A percentile compares a stretch with the other conserved stretches of the same genome.
phyloP scores from a whole-genome alignment of 352 stramenopile genomes.

The Stramenopiles sp. region DNA sequence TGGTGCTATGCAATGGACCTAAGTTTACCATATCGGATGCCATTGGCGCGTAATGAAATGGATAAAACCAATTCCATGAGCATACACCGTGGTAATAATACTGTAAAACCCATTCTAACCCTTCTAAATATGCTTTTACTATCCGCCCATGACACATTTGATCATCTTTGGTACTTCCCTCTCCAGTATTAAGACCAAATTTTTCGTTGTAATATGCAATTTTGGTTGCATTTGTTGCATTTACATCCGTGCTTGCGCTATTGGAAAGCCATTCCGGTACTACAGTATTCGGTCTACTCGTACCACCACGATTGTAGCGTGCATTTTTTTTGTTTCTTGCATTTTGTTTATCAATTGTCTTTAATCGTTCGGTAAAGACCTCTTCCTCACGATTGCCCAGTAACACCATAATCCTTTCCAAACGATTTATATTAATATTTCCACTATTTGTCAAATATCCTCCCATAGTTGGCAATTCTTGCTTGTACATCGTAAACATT shows the following conservation, averaged over 20 bases:
- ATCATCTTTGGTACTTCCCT: constrained; percentile 33
- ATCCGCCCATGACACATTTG: constrained; percentile 14
- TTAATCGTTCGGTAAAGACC: constrained; percentile 4
- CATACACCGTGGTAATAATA: constrained; percentile 95
- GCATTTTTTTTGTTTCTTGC: constrained; percentile 21
- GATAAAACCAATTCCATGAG: constrained; percentile 97
- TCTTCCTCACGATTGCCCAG: constrained; percentile 6
- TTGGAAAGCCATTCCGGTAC: background rate
- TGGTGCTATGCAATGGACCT: constrained; percentile 31
- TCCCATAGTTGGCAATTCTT: constrained; percentile 49
- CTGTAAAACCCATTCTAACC: constrained; percentile 91
- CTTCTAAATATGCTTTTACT: constrained; percentile 86
- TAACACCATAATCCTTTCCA: constrained; percentile 30
- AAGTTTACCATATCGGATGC: constrained; percentile 86
- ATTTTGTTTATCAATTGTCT: background rate
- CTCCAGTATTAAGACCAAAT: constrained; percentile 35
- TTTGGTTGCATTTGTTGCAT: constrained; percentile 48
- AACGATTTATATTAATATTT: constrained; percentile 43
- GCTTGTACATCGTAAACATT: constrained; percentile 88
- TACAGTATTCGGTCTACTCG: background rate
- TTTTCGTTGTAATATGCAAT: constrained; percentile 57
- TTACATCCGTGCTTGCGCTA: constrained; percentile 4
- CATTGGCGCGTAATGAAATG: constrained; percentile 97
- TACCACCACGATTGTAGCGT: constrained; percentile 35
- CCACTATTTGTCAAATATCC: constrained; percentile 84